Evolutionary conservation across 768 basidiomycete genomes (phyloP), one percentile per base, ranked within the genome.

Genomic region (Kwoniella heveanensis): DNA sequence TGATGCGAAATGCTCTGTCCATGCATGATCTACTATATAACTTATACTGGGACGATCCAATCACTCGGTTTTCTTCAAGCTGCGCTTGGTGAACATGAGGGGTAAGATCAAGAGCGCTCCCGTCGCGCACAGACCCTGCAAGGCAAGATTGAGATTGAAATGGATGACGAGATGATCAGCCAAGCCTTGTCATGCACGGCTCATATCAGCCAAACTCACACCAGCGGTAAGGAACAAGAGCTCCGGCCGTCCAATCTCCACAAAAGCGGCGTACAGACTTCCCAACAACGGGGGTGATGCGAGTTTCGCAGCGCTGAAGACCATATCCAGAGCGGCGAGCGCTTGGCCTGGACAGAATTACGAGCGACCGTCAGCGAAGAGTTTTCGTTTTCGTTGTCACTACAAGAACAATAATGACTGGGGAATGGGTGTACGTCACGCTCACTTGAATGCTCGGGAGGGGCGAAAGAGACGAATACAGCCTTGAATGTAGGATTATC

Each of bases 401-500:
- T 36, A 13, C 32, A 36, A 13, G 13, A 7, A 13, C 32, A 13
- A 36, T 36, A 36, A 6, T 13, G 32, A 36, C 6, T n/a, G 22
- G 27, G 5, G 17, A 32, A 12, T 30, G 48, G 7, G 6, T 8
- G n/a, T 30, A 13, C 26, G 15, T 21, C 29, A 10, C 1, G 59
- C 72, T 68, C 53, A 68, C 70, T 74, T 15, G 69, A 67, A 36
- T 67, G 67, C 24, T 74, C 72, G 17, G 63, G 58, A 5, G 75
- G 71, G 1, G 73, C 75, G 21, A 62, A 51, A 13, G 67, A 62
- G 21, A 70, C 64, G 57, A 77, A 77, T 4, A 77, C 75, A 6
- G 75, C 73, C 53, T 71, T 72, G 71, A 65, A 77, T 17, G 72
- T 72, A 13, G 75, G 75, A 48, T 74, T 69, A 49, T 77, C 75